Conservation (phyloP, 306 rosid species). For the Cucumis hystrix region DNA sequence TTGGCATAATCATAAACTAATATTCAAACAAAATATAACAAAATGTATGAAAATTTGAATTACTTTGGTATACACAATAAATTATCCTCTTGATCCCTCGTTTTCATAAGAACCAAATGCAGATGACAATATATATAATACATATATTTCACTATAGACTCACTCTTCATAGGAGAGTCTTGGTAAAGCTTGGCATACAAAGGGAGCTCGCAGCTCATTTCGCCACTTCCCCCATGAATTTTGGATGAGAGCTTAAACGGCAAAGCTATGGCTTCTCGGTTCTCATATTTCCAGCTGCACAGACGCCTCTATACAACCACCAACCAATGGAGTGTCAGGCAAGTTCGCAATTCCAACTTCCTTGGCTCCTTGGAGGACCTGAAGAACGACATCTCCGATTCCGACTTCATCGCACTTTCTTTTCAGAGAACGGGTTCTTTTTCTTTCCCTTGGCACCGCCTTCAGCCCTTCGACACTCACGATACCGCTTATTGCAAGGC, state of each 20-base stretch:
- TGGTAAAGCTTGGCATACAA: too few species aligned
- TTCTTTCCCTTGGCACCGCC: slow-evolving; percentile 48
- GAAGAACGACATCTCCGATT: slow-evolving; percentile 27
- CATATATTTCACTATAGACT: too few species aligned
- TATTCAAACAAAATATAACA: too few species aligned
- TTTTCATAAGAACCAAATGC: too few species aligned
- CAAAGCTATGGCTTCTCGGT: slow-evolving; percentile 1
- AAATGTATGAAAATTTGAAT: too few species aligned
- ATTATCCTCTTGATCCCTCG: too few species aligned
- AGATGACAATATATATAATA: too few species aligned
- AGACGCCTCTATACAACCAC: slow-evolving; percentile 32
- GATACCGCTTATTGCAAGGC: slow-evolving; percentile 60
- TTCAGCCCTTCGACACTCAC: slow-evolving; percentile 48
- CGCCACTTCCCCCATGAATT: background rate
- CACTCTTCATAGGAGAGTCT: too few species aligned
- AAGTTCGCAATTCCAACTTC: slow-evolving; percentile 57
- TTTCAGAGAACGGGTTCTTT: slow-evolving; percentile 58
- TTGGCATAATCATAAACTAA: too few species aligned
- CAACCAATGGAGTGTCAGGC: slow-evolving; percentile 49
- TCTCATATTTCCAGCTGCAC: slow-evolving; percentile 12
- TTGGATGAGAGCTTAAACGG: background rate
- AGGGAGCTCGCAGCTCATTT: background rate
- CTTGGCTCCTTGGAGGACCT: slow-evolving; percentile 38
- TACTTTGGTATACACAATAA: too few species aligned
- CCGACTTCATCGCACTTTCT: slow-evolving; percentile 66